A percentile compares a stretch with the other conserved stretches of the same genome.
These are phyloP conservation scores for Cicer yamashitae DNA, from an alignment of 306 rosid genomes.

Conservation along the genomic window DNA sequence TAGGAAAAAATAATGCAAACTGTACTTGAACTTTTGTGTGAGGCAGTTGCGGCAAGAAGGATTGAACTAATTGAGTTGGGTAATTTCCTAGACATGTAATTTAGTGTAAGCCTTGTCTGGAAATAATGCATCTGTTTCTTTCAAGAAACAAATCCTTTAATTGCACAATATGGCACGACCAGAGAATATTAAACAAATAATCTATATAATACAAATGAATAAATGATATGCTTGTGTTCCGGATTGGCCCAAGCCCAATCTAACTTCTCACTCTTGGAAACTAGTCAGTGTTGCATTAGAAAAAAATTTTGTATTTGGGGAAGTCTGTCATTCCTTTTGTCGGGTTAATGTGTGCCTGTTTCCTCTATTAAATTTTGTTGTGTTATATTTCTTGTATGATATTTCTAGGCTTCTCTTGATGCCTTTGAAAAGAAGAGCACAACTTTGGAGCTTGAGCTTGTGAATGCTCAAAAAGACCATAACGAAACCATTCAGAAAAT, in stretches of 20 bases:
- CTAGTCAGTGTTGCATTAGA: constrained; percentile 3
- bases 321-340: not conserved
- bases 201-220: not conserved
- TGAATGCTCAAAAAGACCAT: constrained; percentile 60
- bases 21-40: not conserved
- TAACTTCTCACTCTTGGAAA: not conserved
- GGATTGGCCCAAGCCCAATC: no score
- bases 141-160: not conserved
- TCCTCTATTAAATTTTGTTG: constrained; percentile 22
- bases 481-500: constrained; percentile 64
- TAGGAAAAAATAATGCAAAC: not conserved
- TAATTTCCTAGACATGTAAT: not conserved
- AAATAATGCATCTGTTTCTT: not conserved
- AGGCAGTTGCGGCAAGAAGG: not conserved
- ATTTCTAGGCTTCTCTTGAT: constrained; percentile 70
- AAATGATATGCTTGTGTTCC: not conserved
- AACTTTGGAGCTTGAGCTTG: constrained; percentile 64
- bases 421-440: constrained; percentile 69
- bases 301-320: not conserved
- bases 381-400: constrained; percentile 33
- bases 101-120: not conserved
- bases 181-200: constrained; percentile 25
- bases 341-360: constrained; percentile 28
- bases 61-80: not conserved
- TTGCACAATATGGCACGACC: constrained; percentile 9